Evolutionary conservation across 768 basidiomycete genomes (phyloP), one percentile per base, ranked within the genome.

Genomic region (Trametes gibbosa): DNA sequence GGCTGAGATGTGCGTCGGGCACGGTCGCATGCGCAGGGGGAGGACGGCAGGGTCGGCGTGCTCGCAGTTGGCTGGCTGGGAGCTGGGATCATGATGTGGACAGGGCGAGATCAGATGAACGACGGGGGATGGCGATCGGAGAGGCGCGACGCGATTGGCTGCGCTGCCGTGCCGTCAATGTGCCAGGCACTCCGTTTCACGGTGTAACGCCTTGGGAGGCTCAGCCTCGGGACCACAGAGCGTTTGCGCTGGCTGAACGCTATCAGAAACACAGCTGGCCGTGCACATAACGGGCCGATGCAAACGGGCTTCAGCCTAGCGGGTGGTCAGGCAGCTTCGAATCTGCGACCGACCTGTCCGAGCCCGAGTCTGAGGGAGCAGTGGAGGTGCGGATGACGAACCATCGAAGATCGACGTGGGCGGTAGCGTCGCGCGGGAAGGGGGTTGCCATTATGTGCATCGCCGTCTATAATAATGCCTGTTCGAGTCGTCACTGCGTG

Each of bases 31-130:
- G 34, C 35, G 34, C 29, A 4, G 29, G 5, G 29, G 10, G 10
- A 32, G 5, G 29, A 32, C 29, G 21, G 19, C 9, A 21, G 13
- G 24, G 51, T 32, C 13, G 19, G 12, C 23, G 23, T 27, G 39
- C 34, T 45, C 29, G 37, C 39, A 17, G 39, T 42, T 41, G 50
- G 39, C 39, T 19, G 32, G 35, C 48, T n/a, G 9, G 19, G 50
- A 19, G 39, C 39, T 45, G 32, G 41, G 50, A 58, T 58, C 58
- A 58, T 58, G 50, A 57, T 57, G 43, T n/a, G 17, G 35, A 9
- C 19, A 17, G 24, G 58, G 47, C 58, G 51, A 40, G 50, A 58
- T 58, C 58, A 58, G 54, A 53, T 43, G 52, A 39, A 16, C 12
- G 52, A 32, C 40, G 7, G 21, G 32, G 21, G 27, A 24, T 19